Evolutionary conservation across 495 filamentous ascomycete species (phyloP), one percentile per base, ranked within the genome.

Genomic region (Neurospora sp.): DNA sequence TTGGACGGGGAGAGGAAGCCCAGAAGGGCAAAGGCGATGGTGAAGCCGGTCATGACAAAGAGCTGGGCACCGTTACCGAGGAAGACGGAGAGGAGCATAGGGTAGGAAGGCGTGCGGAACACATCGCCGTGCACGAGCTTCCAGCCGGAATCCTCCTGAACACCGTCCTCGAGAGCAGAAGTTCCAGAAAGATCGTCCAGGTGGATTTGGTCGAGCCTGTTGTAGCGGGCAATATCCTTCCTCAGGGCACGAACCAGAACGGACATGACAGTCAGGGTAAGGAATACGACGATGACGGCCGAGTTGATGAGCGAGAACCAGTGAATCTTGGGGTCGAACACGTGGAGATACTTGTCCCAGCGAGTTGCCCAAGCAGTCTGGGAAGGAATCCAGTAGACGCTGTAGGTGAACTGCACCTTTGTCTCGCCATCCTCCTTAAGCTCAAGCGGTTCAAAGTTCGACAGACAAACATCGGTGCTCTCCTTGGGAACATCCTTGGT

Each of bases 251-350:
- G 88, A 74, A 96, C 82, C 18, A 99, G 88, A 40, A 98, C 92
- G 75, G 94, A 96, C 78, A 90, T 89, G 66, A 99, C 96, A 81
- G 94, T 97, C 42, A 92, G 89, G 27, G 93, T 91, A 41, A 99
- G 85, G 86, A 98, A 96, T 41, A 94, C 86, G 41, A 98, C 94
- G 75, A 99, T 95, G 70, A 97, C 88, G 11, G 96, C 90, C 42
- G 95, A 96, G 81, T 96, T 97, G 85, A 98, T 90, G 44, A 99
- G 88, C 12, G 93, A 97, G 82, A 97, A 96, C 96, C 96, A 99
- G 81, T 98, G 96, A 78, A 99, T 98, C 83, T 92, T 93, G 48
- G 96, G 94, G 82, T 98, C 93, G 76, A 92, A 94, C 27, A 98
- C 94, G 77, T 97, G 94, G 37, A 98, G 86, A 79, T 98, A 99